Evolutionary conservation across 2,329 filamentous ascomycete species (phyloP), one percentile per base, ranked within the genome.

Genomic region (Westerdykella ornata): DNA sequence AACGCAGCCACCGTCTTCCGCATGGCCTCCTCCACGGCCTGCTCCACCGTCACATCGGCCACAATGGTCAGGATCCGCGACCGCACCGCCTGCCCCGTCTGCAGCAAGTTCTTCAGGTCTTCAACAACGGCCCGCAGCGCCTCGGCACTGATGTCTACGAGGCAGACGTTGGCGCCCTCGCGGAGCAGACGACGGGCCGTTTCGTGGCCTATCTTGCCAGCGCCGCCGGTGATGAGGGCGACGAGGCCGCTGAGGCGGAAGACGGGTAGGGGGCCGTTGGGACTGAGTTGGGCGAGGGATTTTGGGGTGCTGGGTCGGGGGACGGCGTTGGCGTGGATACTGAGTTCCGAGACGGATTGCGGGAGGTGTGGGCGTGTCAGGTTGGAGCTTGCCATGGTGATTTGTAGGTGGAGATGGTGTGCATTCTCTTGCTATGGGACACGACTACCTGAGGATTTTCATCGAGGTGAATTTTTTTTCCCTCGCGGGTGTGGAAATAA

Each of bases 101-200:
- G 42, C 5, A 61, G 48, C 4, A 52, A 48, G 20, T 52, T 52
- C 38, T 52, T 52, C 22, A 61, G 46, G 3, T 56, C 49, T 11
- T 53, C 51, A 7, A 60, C 50, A 5, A 54, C 52, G 2, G 45
- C 51, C 15, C 60, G 53, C 28, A 64, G 52, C 6, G 57, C 51
- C 7, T 46, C 45, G 39, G 48, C 46, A 41, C 57, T 49, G 44
- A 63, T 61, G 42, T 68, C 65, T 36, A 68, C 52, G 4, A 68
- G 49, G 11, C 53, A 55, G 26, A 68, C 60, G 15, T 60, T 66
- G 18, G 65, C 65, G 19, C 63, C 65, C 37, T 67, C 66, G 13
- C 58, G 49, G 0, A 68, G 48, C 34, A 67, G 52, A 5, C 66
- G 54, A 4, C 54, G 50, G 14, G 62, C 63, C 6, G 61, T 64